phyloP scores from a whole-genome alignment of 768 basidiomycete species.

The Calocera cornea region DNA sequence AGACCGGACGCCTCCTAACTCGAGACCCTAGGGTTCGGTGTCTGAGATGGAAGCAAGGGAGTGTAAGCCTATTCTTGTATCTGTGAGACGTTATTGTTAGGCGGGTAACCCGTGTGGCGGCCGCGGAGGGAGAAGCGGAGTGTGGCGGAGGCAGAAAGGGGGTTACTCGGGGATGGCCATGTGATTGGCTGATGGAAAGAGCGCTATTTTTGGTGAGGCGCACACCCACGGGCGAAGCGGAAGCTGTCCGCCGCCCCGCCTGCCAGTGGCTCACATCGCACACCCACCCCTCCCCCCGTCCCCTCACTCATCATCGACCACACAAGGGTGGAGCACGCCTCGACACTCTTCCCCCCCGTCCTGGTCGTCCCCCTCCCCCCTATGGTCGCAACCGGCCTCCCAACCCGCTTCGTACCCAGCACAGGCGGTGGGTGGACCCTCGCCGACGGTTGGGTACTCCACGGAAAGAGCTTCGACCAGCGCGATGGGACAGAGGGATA shows the following conservation, averaged over 20 bases:
- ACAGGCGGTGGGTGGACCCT: background rate
- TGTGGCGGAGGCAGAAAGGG: background rate
- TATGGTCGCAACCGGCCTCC: background rate
- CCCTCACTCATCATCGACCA: background rate
- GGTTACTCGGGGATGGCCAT: background rate
- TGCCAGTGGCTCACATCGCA: background rate
- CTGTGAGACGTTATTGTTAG: no score
- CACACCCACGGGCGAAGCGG: background rate
- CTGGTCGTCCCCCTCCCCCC: slow-evolving; percentile 1
- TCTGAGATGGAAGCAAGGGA: background rate
- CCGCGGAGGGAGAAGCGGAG: background rate
- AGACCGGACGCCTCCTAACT: background rate
- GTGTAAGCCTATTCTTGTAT: background rate
- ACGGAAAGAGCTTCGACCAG: slow-evolving; percentile 3
- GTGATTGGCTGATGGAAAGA: background rate
- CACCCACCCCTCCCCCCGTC: background rate
- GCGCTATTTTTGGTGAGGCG: slow-evolving; percentile 5
- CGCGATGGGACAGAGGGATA: background rate
- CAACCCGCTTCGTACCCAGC: background rate
- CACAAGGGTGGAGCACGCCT: background rate
- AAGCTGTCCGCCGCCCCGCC: background rate
- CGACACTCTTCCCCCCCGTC: background rate
- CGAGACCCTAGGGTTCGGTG: no score
- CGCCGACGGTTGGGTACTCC: background rate
- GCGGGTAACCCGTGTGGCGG: background rate